Evolutionary conservation across 2,329 filamentous ascomycete species (phyloP), one percentile per base, ranked within the genome.

Genomic region (Tolypocladium ovalisporum): DNA sequence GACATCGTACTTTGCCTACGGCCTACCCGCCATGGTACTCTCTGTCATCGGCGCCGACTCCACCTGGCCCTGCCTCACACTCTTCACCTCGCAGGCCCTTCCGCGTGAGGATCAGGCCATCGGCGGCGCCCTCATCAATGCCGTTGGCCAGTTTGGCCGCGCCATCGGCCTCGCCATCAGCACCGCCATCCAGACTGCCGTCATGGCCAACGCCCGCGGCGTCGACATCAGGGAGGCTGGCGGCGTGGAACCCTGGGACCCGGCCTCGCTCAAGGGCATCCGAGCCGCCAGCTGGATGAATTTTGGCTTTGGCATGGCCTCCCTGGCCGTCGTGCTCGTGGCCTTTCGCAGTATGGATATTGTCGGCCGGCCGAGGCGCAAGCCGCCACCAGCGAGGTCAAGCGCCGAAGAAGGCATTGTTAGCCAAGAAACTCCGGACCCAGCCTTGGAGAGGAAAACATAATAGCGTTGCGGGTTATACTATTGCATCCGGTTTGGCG

Each of bases 1-100:
- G 2, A 86, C 83, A 0, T 81, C 76, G 0, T 89, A 89, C 70
- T 89, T 85, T 66, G 86, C 86, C 3, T 87, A 80, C 62, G 84
- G 81, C 0, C 75, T 90, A 24, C 80, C 80, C 2, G 84, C 85
- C 10, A 88, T 89, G 82, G 69, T 84, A 0, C 71, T 89, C 4
- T 78, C 79, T 8, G 84, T 87, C 10, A 74, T 86, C 39, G 86
- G 86, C 36, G 83, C 84, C 3, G 86, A 89, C 65, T 86, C 83
- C 0, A 76, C 85, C 0, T 88, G 83, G 75, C 85, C 86, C 0
- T 81, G 80, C 5, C 71, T 89, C 22, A 84, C 83, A 0, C 75
- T 89, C 0, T 88, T 87, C 65, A 85, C 82, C 0, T 85, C 85
- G 0, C 81, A 82, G 59, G 75, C 80, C 0, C 74, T 89, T 0